Conservation (phyloP, 2,329 filamentous ascomycete genomes). For the Zymoseptoria pseudotritici region DNA sequence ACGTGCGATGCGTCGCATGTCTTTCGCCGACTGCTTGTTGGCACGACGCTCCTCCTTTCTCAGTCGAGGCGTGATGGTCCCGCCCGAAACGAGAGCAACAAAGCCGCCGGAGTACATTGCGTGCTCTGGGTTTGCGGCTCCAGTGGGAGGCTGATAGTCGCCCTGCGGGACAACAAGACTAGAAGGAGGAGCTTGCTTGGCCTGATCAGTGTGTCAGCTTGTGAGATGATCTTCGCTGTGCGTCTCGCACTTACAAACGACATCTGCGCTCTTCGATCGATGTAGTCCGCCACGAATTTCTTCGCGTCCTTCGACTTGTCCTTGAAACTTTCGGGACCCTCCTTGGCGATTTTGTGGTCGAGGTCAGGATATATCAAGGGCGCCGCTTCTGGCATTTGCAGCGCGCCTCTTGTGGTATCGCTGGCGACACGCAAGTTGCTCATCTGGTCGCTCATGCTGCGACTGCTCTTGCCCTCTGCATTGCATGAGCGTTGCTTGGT, state of each 20-base stretch:
- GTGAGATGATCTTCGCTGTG: neutral
- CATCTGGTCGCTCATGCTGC: constrained; percentile 22
- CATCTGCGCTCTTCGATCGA: constrained; percentile 44
- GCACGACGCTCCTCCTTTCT: constrained; percentile 8
- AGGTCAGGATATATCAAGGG: constrained; percentile 44
- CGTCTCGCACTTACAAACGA: constrained; percentile 36
- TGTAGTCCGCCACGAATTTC: constrained; percentile 41
- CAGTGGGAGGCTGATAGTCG: constrained; percentile 36
- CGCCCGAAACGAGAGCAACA: constrained; percentile 42
- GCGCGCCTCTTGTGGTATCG: constrained; percentile 34
- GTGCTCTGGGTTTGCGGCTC: constrained; percentile 46
- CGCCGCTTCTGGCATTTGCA: constrained; percentile 40
- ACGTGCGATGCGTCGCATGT: constrained; percentile 6
- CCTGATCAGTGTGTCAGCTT: constrained; percentile 15
- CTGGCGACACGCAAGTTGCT: constrained; percentile 33
- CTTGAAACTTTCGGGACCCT: constrained; percentile 22
- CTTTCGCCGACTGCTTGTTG: constrained; percentile 7
- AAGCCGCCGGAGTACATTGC: constrained; percentile 44
- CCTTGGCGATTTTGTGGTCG: constrained; percentile 24
- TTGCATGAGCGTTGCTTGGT: neutral
- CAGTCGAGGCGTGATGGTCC: constrained; percentile 29
- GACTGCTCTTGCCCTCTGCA: constrained; percentile 1
- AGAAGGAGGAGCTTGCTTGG: constrained; percentile 36
- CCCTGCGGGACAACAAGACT: constrained; percentile 29
- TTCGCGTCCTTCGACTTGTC: constrained; percentile 24